These are phyloP conservation scores for Fraxinus albicans DNA, from an alignment of 305 asterid species.

Conservation along the genomic window DNA sequence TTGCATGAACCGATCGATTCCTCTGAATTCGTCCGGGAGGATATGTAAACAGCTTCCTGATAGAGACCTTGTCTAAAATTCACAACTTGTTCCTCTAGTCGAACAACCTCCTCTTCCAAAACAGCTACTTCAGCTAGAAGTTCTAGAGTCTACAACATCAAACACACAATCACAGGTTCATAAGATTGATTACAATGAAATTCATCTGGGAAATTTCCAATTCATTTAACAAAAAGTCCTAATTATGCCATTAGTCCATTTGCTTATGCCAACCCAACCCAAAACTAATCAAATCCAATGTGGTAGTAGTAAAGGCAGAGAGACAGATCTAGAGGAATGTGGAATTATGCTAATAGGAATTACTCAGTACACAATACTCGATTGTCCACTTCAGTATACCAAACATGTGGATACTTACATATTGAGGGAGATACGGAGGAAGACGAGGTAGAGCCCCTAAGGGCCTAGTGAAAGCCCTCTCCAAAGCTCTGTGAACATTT, in stretches of 20 bases:
- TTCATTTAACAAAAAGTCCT: not conserved
- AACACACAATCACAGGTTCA: not conserved
- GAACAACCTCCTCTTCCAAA: constrained; percentile 88
- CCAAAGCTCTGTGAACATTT: constrained; percentile 78
- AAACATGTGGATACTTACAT: constrained; percentile 36
- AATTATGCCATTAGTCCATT: not conserved
- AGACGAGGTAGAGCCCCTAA: constrained; percentile 85
- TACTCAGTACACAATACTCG: not conserved
- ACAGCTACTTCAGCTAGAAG: constrained; percentile 98
- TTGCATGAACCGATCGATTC: constrained; percentile 21
- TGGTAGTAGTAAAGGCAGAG: not conserved
- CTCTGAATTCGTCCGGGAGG: constrained; percentile 41
- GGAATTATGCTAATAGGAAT: not conserved
- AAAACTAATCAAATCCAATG: not conserved
- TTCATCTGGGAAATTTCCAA: not conserved
- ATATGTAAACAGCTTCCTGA: constrained; percentile 60
- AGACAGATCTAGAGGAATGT: not conserved
- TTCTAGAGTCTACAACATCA: constrained; percentile 59
- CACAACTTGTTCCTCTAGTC: constrained; percentile 71
- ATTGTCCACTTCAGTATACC: not conserved
- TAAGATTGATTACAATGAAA: not conserved
- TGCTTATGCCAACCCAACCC: not conserved
- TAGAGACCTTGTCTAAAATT: constrained; percentile 69
- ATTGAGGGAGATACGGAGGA: constrained; percentile 85
- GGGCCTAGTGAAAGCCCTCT: constrained; percentile 79